Evolutionary conservation across 495 filamentous ascomycete species (phyloP).

Genomic region (Cenococcum geophilum): DNA sequence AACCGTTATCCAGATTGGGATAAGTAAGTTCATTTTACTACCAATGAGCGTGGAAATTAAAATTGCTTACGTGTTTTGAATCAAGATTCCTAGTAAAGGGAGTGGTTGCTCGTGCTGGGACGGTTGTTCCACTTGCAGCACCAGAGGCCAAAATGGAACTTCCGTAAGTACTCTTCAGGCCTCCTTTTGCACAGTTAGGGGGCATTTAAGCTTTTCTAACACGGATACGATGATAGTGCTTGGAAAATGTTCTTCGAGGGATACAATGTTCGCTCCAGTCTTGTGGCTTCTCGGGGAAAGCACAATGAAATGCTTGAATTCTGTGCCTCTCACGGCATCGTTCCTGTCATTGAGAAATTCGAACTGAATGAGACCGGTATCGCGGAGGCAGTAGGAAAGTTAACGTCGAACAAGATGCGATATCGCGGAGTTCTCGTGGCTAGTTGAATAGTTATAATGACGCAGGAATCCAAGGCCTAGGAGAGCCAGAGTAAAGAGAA

Average conservation of each 20-base stretch:
- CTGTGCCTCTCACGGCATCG: slow-evolving; percentile 16
- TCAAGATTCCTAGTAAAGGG: slow-evolving; percentile 23
- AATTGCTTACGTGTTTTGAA: not conserved
- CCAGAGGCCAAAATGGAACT: slow-evolving; percentile 12
- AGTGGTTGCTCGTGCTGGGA: slow-evolving; percentile 22
- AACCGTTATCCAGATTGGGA: slow-evolving; percentile 31
- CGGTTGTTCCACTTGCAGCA: slow-evolving; percentile 19
- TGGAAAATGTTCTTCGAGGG: slow-evolving; percentile 24
- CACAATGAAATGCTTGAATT: slow-evolving; percentile 29
- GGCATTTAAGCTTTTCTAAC: not conserved
- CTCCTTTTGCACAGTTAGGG: not conserved
- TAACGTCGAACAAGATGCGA: slow-evolving; percentile 15
- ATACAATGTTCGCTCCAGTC: slow-evolving; percentile 20
- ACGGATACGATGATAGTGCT: not conserved
- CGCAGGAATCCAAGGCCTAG: too few relatives aligned
- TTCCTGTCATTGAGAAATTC: slow-evolving; percentile 24
- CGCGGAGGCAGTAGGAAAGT: slow-evolving; percentile 18
- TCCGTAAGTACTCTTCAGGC: slow-evolving; percentile 11
- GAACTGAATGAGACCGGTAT: slow-evolving; percentile 23
- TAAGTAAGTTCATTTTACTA: slow-evolving; percentile 13
- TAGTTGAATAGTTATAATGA: not conserved
- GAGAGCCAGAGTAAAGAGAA: too few relatives aligned
- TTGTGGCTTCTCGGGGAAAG: slow-evolving; percentile 19
- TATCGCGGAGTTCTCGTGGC: slow-evolving; percentile 25
- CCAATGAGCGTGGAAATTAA: too few relatives aligned